Evolutionary conservation across 352 stramenopile species (phyloP), one percentile per base, ranked within the genome.

Genomic region (Pythium biforme): DNA sequence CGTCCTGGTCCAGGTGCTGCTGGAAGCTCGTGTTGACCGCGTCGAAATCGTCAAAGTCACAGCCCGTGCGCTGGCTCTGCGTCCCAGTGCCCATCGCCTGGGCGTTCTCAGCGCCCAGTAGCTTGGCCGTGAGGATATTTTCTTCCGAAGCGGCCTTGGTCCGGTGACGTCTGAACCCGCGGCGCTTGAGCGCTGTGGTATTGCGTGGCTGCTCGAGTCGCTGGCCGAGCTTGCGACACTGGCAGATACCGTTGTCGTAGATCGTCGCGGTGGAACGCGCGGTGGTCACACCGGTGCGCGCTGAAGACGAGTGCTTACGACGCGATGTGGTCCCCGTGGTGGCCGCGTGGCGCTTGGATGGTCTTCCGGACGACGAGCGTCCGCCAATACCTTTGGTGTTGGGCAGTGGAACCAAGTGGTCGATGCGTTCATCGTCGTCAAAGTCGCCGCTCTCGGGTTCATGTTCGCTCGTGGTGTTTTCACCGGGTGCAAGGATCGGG

Each of bases 171-270:
- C 56, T 55, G 57, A 64, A 65, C n/a, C 56, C 53, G 25, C 39
- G 40, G 1, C 63, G 48, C 25, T 52, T 59, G 27, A 27, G 26
- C 1, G 12, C 23, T n/a, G 55, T 29, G 37, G 55, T 47, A 49
- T 81, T 87, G 31, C 34, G 34, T 11, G 77, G 71, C 1, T 73
- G 26, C 47, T 80, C 73, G 10, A 89, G 54, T 4, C 77, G 69
- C 56, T 88, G 81, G 26, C 79, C 79, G 20, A 88, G 60, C 39
- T 84, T 79, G n/a, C 80, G 74, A 47, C 77, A 89, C 6, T 65
- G 59, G 26, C 80, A 88, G 15, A 66, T 62, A 17, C 76, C 74
- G 52, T 82, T 77, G 22, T 83, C 72, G 19, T 79, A 63, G 6
- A 82, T 47, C 11, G 72, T 49, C 40, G 58, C 43, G 6, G 53